phyloP scores from a whole-genome alignment of 768 basidiomycete species.

The Boletus vinaceobasis region DNA sequence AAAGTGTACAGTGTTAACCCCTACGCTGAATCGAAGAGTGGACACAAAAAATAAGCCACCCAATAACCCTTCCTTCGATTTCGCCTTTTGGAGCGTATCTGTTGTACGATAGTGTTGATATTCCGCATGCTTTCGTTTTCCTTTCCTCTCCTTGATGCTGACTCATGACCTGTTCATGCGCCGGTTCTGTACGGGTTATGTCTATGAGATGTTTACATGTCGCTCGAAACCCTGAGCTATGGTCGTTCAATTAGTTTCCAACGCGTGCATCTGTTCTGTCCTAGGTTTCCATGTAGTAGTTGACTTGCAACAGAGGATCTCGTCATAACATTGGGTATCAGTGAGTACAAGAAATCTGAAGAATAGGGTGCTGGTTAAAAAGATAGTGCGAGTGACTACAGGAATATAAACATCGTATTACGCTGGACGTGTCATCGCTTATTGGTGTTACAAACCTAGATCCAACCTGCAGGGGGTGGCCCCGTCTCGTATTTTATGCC shows the following conservation, averaged over 20 bases:
- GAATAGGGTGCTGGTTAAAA: background rate
- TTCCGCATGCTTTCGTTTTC: conserved; percentile 30
- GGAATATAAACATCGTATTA: background rate
- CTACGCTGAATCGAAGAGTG: conserved; percentile 58
- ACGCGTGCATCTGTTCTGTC: conserved; percentile 17
- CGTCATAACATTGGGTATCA: background rate
- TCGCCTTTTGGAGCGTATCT: conserved; percentile 6
- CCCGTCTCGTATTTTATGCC: conserved; percentile 1
- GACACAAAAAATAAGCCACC: conserved; percentile 32
- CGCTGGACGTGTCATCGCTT: background rate
- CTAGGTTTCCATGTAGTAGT: conserved; percentile 23
- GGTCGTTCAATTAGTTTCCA: conserved; percentile 12
- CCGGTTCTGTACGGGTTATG: conserved; percentile 30
- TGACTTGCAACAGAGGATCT: conserved; percentile 16
- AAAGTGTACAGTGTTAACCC: conserved; percentile 97
- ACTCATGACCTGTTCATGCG: conserved; percentile 28
- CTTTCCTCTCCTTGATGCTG: conserved; percentile 30
- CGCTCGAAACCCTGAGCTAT: conserved; percentile 17
- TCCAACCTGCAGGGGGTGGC: conserved; percentile 47
- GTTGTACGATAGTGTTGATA: conserved; percentile 32
- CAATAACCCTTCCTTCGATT: conserved; percentile 1
- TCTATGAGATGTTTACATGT: conserved; percentile 26
- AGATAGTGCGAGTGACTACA: background rate
- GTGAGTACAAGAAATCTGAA: background rate
- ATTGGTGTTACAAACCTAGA: conserved; percentile 26